Conservation (phyloP, 2,329 filamentous ascomycete genomes). For the Phialocephala subalpina region DNA sequence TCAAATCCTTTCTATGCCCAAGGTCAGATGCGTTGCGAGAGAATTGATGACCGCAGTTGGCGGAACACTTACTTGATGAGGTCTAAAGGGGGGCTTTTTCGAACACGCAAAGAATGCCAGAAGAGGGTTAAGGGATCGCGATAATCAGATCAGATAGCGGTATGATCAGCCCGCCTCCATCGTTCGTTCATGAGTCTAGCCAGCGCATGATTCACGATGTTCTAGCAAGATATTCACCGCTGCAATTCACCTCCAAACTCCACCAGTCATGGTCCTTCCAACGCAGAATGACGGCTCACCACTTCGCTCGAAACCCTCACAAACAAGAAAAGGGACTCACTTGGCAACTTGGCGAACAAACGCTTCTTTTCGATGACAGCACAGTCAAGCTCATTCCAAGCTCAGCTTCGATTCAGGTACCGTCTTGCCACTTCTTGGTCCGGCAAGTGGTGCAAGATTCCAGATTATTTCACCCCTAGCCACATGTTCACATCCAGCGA, state of each 20-base stretch:
- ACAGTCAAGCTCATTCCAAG: conserved; percentile 7
- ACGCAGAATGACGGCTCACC: neutral
- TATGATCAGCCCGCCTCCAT: neutral
- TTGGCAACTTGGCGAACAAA: neutral
- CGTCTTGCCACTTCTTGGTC: neutral
- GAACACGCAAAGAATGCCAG: neutral
- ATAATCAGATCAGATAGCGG: neutral
- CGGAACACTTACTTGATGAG: neutral
- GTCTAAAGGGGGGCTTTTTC: neutral
- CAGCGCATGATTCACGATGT: conserved; percentile 2
- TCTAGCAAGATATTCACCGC: neutral
- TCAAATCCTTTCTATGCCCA: neutral
- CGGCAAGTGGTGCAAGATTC: neutral
- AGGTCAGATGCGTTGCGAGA: neutral
- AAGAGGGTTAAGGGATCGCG: neutral
- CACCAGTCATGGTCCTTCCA: neutral
- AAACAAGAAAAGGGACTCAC: neutral
- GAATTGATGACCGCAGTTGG: neutral
- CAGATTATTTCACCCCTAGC: neutral
- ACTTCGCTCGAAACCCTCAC: conserved; percentile 3
- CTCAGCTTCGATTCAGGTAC: conserved; percentile 1
- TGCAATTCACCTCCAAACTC: neutral
- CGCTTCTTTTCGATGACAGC: neutral
- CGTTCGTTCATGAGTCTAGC: neutral
- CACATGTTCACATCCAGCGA: too few species aligned